A percentile compares a stretch with the other conserved stretches of the same genome.
Evolutionary conservation across 1,284 basidiomycete genomes (phyloP).

Genomic region (Trichosporon sp.): DNA sequence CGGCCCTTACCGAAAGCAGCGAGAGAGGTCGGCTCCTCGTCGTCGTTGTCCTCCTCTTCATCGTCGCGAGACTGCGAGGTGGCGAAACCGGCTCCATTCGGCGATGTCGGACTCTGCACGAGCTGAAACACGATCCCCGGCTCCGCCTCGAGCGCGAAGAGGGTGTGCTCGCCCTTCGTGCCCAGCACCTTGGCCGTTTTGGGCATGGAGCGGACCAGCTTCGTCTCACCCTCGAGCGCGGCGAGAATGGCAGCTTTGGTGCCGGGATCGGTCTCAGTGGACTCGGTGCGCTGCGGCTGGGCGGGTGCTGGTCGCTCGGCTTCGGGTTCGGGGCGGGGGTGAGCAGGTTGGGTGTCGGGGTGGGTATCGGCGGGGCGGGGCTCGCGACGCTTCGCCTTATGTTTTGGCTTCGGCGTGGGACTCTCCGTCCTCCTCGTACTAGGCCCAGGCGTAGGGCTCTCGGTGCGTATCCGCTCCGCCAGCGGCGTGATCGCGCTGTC

Average conservation of each 20-base stretch:
- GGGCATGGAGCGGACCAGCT: not conserved
- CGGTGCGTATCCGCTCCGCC: not conserved
- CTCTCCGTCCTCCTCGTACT: too few species aligned
- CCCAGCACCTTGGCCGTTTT: not conserved
- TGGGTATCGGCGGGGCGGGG: not conserved
- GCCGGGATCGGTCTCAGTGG: not conserved
- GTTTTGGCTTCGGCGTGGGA: not conserved
- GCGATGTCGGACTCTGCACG: not conserved
- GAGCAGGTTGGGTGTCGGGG: not conserved
- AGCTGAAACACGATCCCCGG: not conserved
- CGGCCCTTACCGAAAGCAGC: too few species aligned
- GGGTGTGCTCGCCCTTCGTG: not conserved
- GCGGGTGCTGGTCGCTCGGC: too few species aligned
- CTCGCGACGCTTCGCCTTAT: not conserved
- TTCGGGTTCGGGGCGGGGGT: too few species aligned
- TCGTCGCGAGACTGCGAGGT: not conserved
- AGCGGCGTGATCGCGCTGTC: not conserved
- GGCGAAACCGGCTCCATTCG: not conserved
- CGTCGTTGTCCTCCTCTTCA: not conserved
- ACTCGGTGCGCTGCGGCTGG: too few species aligned
- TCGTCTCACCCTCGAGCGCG: not conserved
- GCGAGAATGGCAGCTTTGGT: not conserved
- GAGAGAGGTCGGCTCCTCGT: not conserved
- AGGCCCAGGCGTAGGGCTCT: not conserved
- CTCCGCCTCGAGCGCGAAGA: not conserved